A percentile compares a stretch with the other conserved stretches of the same genome.
Conservation (phyloP, 2,329 filamentous ascomycete species). For the Meredithiella fracta region DNA sequence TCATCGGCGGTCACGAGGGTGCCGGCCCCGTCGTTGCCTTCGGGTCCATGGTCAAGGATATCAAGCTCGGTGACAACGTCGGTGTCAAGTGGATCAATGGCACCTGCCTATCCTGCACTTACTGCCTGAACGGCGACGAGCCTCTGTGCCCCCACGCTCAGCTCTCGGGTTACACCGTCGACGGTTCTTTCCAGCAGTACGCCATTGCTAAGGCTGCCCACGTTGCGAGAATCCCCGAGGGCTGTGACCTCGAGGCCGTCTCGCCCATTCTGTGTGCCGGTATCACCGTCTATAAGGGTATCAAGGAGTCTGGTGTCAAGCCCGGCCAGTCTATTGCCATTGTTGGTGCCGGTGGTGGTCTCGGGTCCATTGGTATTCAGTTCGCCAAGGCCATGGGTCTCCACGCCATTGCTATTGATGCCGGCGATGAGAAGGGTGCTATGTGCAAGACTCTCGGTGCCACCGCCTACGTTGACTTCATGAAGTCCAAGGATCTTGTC, state of each 20-base stretch:
- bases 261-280: constrained; percentile 71
- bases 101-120: constrained; percentile 66
- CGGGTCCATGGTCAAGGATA: constrained; percentile 59
- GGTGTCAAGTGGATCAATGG: constrained; percentile 93
- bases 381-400: constrained; percentile 87
- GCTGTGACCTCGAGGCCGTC: constrained; percentile 57
- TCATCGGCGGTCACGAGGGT: constrained; percentile 68
- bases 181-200: constrained; percentile 89
- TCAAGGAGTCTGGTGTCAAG: constrained; percentile 63
- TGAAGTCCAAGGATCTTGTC: constrained; percentile 57
- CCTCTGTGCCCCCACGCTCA: constrained; percentile 60
- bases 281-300: constrained; percentile 79
- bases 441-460: constrained; percentile 58
- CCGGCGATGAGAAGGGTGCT: constrained; percentile 61
- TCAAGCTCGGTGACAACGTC: constrained; percentile 68
- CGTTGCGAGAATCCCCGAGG: constrained; percentile 66
- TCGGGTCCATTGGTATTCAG: constrained; percentile 66
- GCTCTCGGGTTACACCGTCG: constrained; percentile 82
- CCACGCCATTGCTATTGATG: constrained; percentile 64
- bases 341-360: constrained; percentile 70
- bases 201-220: constrained; percentile 73
- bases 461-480: constrained; percentile 63
- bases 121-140: constrained; percentile 69
- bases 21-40: constrained; percentile 69
- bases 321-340: constrained; percentile 69